Conservation (phyloP, 2,329 filamentous ascomycete species). For the Corynespora cassiicola region DNA sequence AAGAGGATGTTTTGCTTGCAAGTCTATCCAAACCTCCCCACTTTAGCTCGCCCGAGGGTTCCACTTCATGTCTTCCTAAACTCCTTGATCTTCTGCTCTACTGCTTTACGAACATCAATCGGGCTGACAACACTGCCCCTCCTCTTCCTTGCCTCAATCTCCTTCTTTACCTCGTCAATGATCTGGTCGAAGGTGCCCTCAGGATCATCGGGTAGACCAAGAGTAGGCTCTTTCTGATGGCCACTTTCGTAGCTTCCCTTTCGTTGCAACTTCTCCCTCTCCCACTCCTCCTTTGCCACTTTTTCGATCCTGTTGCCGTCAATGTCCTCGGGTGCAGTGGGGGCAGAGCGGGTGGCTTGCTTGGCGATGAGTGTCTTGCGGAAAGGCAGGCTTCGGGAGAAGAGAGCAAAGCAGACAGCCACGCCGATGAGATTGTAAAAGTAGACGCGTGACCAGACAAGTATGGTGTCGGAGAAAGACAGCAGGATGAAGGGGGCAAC, state of each 20-base stretch:
- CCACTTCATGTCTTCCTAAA: constrained; percentile 24
- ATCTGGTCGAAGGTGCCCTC: constrained; percentile 79
- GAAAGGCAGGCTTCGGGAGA: constrained; percentile 77
- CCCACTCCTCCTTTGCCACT: constrained; percentile 41
- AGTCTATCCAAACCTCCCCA: too few relatives aligned
- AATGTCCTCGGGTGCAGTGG: constrained; percentile 26
- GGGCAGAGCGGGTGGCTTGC: constrained; percentile 27
- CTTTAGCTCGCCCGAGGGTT: too few relatives aligned
- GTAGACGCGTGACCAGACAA: constrained; percentile 84
- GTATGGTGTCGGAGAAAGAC: constrained; percentile 70
- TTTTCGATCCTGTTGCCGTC: constrained; percentile 51
- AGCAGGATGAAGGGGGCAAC: constrained; percentile 87
- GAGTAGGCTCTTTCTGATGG: constrained; percentile 63
- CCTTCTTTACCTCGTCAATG: constrained; percentile 73
- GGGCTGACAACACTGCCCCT: constrained; percentile 48
- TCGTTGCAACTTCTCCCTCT: constrained; percentile 36
- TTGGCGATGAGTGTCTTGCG: constrained; percentile 48
- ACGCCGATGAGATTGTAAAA: constrained; percentile 83
- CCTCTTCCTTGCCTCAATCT: constrained; percentile 68
- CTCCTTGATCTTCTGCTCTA: constrained; percentile 43
- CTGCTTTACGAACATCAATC: constrained; percentile 43
- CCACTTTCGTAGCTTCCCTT: constrained; percentile 59
- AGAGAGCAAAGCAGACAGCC: constrained; percentile 71
- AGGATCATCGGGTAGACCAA: constrained; percentile 81
- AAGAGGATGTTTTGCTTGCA: too few relatives aligned